Base-by-base conservation (phyloP, 192 early-diverging fungal species). In the Phycomyces blakesleeanus region DNA sequence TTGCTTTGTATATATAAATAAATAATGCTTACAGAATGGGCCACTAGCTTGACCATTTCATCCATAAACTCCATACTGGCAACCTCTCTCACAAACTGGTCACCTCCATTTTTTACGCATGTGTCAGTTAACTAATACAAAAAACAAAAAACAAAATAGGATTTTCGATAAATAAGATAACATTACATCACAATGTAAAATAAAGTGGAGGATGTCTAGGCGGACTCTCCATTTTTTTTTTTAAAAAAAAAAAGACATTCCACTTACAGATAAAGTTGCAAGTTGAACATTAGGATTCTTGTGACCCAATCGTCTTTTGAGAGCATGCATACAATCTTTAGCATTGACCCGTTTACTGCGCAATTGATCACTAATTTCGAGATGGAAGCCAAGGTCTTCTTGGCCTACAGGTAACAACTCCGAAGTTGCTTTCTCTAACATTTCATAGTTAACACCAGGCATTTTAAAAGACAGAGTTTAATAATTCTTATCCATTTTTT, bases 211-310 rank as follows among this genome's bases (percentile, higher is more conserved):
- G 40, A 18, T 20, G 50, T 6, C 29, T 34, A 7, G 29, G 29
- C 29, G 29, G 29, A 34, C 29, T 34, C 29, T 34, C 29, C n/a
- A n/a, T n/a, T n/a, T n/a, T n/a, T n/a, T n/a, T n/a, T n/a, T n/a
- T n/a, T n/a, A n/a, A n/a, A 5, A 55, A 52, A 64, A 26, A 5
- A n/a, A 18, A 63, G 5, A 26, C 42, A 44, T 26, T 5, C 42
- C 18, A 41, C 73, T 57, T 79, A 85, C 90, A 51, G 86, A 90
- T 61, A 99, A 80, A 16, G 90, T 87, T 15, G 94, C 81, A 12
- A 98, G 75, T 70, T 94, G 91, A 10, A 97, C 96, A 69, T 98
- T 97, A 18, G 96, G 96, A 68, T 98, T 99, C 56, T 83, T 84
- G 75, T 92, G 88, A n/a, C 78, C 74, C 42, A 99, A 70, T 25